Evolutionary conservation across 1,139 yeast genomes (phyloP).

Genomic region (Debaryomycetaceae sp.): DNA sequence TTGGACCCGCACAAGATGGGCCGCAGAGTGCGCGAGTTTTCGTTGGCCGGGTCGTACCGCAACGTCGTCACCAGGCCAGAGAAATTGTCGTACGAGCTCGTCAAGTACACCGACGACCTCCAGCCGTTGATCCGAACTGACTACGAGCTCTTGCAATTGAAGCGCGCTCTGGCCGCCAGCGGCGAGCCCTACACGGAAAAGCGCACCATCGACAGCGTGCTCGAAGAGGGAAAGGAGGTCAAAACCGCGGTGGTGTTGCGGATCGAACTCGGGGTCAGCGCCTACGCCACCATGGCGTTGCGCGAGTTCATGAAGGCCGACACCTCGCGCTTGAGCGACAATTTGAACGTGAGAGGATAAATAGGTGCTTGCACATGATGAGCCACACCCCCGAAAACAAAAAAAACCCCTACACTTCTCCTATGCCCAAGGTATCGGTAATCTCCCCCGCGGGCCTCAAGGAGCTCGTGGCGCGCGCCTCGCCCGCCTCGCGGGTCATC

Average conservation of each 20-base stretch:
- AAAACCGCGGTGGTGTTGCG: slow-evolving; percentile 70
- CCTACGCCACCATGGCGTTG: slow-evolving; percentile 97
- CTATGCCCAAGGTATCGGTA: slow-evolving; percentile 10
- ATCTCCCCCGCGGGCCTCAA: slow-evolving; percentile 20
- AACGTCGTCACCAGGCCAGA: slow-evolving; percentile 65
- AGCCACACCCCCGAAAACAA: not conserved
- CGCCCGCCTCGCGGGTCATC: slow-evolving; percentile 35
- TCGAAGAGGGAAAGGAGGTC: slow-evolving; percentile 28
- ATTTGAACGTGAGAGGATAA: slow-evolving; percentile 7
- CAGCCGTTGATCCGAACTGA: slow-evolving; percentile 82
- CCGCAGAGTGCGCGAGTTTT: slow-evolving; percentile 81
- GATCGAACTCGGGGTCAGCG: slow-evolving; percentile 78
- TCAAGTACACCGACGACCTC: slow-evolving; percentile 56
- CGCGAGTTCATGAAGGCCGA: slow-evolving; percentile 87
- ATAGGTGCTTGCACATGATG: too few species aligned
- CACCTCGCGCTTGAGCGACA: slow-evolving; percentile 51
- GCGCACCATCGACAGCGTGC: slow-evolving; percentile 27
- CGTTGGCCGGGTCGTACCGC: slow-evolving; percentile 89
- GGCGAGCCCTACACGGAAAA: slow-evolving; percentile 17
- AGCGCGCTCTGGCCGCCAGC: slow-evolving; percentile 29
- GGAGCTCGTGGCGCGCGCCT: slow-evolving; percentile 15
- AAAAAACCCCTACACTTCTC: too few species aligned
- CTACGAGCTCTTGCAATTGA: slow-evolving; percentile 54
- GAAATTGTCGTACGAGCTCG: slow-evolving; percentile 57
- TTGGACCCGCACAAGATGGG: slow-evolving; percentile 83